Evolutionary conservation across 1,284 basidiomycete species (phyloP), one percentile per base, ranked within the genome.

Genomic region (Trichosporon faecale): DNA sequence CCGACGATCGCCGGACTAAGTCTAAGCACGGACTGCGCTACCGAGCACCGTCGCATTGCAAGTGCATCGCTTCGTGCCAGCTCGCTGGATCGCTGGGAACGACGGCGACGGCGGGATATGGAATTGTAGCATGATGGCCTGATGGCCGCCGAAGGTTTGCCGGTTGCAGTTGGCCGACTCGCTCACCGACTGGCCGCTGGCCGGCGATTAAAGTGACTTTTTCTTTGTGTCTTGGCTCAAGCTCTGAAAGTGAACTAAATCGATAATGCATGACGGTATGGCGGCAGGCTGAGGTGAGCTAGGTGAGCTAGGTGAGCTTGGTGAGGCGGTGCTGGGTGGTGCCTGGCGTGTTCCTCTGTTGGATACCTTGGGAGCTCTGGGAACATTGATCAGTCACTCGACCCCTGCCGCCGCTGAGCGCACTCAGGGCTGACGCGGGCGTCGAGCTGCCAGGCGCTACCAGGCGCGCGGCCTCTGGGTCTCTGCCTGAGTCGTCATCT

Each of bases 391-490:
- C 57, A 61, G 18, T n/a, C 27, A 31, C 57, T n/a, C 16, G 7
- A 31, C 57, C 57, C 57, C 57, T 61, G 57, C 33, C 57, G 57
- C 57, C 49, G 49, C 49, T 52, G 21, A 52, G 49, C 49, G 21
- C 49, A 23, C 57, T 33, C 57, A 61, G 57, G 57, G 29, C n/a
- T 18, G 49, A 9, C 44, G 44, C 18, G 44, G 18, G 44, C 44
- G 44, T 18, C 3, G 40, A 3, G 11, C n/a, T n/a, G n/a, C n/a
- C n/a, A n/a, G n/a, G n/a, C n/a, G n/a, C n/a, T n/a, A n/a, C 11
- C 40, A 5, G 40, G 40, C 40, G 52, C 23, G 52, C 25, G 12
- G 25, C 52, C 52, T 55, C 23, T 27, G 52, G 23, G n/a, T n/a
- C n/a, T n/a, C n/a, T n/a, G n/a, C n/a, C 52, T 25, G 27, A 31